Base-by-base conservation (phyloP, 2,329 filamentous ascomycete genomes). In the Neurospora sp. region DNA sequence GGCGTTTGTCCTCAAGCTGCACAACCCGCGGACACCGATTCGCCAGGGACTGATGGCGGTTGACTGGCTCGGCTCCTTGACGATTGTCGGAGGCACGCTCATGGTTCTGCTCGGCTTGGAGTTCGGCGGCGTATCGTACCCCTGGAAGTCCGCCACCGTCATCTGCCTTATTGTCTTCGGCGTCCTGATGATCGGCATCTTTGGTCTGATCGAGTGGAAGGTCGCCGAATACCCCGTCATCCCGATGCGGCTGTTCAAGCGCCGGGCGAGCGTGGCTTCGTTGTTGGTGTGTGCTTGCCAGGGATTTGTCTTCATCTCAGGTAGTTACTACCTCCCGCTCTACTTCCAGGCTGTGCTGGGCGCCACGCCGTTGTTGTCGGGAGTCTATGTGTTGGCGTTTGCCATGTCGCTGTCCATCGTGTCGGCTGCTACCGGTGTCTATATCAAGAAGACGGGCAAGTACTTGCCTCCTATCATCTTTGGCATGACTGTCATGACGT, bases 41-140 rank as follows among this genome's bases (percentile, higher is more conserved):
- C 79, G 81, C 71, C 81, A 86, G 46, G 90, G 90, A 0, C 79
- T 92, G 9, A 86, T 86, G 72, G 87, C 87, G 0, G 82, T 88
- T 28, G 86, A 88, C 75, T 88, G 86, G 85, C 72, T 81, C 6
- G 91, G 91, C 0, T 88, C 86, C 1, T 69, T 90, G 11, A 81
- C 86, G 2, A 85, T 93, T 72, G 82, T 92, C 7, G 87, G 87
- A 36, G 87, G 85, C 4, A 89, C 87, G 0, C 78, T 92, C 66
- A 91, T 93, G 88, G 79, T 93, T 19, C 83, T 93, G 1, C 83
- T 92, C 15, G 90, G 89, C 2, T 83, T 93, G 28, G 87, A 92
- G 73, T 88, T 90, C 68, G 91, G 91, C 13, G 91, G 90, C 19
- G 84, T 87, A 28, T 82, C 82, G 1, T 81, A 85, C 69, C 87